Base-by-base conservation (phyloP, 2,329 filamentous ascomycete genomes). In the Amauroascus verrucosus region DNA sequence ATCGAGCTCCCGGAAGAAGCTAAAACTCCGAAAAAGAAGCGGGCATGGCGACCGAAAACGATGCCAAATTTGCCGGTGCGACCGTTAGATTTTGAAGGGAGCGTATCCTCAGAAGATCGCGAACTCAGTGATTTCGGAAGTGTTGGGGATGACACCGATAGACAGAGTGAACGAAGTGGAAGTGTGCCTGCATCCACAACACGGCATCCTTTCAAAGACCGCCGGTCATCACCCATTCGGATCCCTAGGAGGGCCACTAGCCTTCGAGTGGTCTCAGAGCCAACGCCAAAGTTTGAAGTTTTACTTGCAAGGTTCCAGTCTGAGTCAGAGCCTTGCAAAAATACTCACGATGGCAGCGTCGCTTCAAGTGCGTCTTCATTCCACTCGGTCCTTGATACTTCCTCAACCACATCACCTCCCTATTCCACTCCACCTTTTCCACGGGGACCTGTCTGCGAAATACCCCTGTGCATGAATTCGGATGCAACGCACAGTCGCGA, bases 1-100 rank as follows among this genome's bases (percentile, higher is more conserved):
- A 82, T 91, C 9, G 78, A 84, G 48, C 71, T 93, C 16, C 87
- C 87, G 0, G 82, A 86, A 61, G 75, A 78, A 54, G 82, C 83
- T 9, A 75, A 79, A 59, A 80, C 79, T 0, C 84, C 83, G 1
- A 72, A 80, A 49, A 82, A 77, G 63, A 85, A 83, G 69, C 80
- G 77, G 58, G 82, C 85, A 13, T 88, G 85, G 82, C 83, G 77
- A 26, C 82, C 84, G 1, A 77, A 78, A 62, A 70, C 48, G 14
- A 48, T 51, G 33, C 32, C 52, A n/a, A 45, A 35, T 37, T 20
- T 48, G 28, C 48, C 53, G n/a, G 38, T 48, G 16, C 28, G 47
- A 11, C 47, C 55, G 24, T 20, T 52, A 13, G 48, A 54, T 24
- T 54, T 58, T 53, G 47, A 49, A 33, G 47, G 45, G 30, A 50